Percentiles rank a stretch among this genome's conserved stretches.
These are phyloP conservation scores for Coemansia sp. DNA, from an alignment of 192 early-diverging fungal genomes.

Conservation along the genomic window DNA sequence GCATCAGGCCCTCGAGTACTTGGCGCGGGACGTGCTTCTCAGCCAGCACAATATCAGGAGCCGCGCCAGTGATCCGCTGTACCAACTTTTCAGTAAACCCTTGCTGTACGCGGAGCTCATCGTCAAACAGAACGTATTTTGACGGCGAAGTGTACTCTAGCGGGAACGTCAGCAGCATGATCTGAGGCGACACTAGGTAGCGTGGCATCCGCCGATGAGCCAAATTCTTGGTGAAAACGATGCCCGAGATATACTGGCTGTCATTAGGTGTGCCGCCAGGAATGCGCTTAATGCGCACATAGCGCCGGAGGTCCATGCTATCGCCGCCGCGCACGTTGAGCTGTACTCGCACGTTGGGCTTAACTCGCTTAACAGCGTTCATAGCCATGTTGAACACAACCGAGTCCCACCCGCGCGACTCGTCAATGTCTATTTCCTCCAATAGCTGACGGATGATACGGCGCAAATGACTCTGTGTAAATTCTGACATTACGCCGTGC, in stretches of 20 bases:
- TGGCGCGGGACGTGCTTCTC: constrained; percentile 84
- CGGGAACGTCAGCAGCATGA: constrained; percentile 86
- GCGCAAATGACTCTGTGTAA: constrained; percentile 68
- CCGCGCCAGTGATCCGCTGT: constrained; percentile 72
- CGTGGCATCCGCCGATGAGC: constrained; percentile 90
- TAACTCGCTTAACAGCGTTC: constrained; percentile 38
- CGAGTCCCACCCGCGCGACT: constrained; percentile 43
- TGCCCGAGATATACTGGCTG: constrained; percentile 84
- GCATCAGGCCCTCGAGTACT: constrained; percentile 82
- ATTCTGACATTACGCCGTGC: constrained; percentile 24
- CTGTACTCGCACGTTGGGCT: constrained; percentile 4
- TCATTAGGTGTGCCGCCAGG: constrained; percentile 82
- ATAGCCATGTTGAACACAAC: constrained; percentile 37
- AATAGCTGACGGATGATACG: constrained; percentile 74
- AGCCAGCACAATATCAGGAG: constrained; percentile 81
- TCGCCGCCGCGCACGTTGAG: constrained; percentile 77
- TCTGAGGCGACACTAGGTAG: constrained; percentile 68
- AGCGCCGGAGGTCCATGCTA: constrained; percentile 85
- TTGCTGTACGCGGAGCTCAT: constrained; percentile 81
- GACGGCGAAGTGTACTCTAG: constrained; percentile 73
- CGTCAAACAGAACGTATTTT: constrained; percentile 80
- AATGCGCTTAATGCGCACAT: constrained; percentile 95
- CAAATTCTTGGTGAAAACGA: constrained; percentile 93
- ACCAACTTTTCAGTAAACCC: constrained; percentile 84
- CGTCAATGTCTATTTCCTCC: constrained; percentile 63